phyloP scores from a whole-genome alignment of 345 rosid species.

The Atalantia buxifolia region DNA sequence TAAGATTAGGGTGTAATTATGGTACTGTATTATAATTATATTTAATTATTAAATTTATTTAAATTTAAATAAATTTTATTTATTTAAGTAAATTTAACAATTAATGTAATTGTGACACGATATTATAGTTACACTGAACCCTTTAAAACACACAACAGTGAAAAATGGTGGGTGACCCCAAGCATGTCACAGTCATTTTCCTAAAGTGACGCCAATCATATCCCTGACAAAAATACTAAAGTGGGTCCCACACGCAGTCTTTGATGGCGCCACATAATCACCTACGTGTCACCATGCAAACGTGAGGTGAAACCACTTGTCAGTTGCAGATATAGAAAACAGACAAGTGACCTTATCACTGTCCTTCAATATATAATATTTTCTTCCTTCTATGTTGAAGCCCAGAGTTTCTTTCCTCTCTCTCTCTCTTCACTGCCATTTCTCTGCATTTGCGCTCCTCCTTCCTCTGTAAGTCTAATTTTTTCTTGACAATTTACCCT shows the following conservation, averaged over 20 bases:
- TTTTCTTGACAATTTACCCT: constrained; percentile 10
- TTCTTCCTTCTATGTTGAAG: constrained; percentile 9
- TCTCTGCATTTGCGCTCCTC: constrained; percentile 14
- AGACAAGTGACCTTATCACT: not conserved
- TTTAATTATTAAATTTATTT: too few relatives aligned
- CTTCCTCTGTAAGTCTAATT: not conserved
- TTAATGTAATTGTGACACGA: too few relatives aligned
- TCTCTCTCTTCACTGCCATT: not conserved
- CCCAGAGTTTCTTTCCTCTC: not conserved
- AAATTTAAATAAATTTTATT: too few relatives aligned
- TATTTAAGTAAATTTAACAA: too few relatives aligned
- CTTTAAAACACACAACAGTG: constrained; percentile 11
- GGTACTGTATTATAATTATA: too few relatives aligned
- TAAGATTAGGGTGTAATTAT: too few relatives aligned
- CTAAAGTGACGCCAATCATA: constrained; percentile 4
- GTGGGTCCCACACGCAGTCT: not conserved
- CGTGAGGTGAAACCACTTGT: constrained; percentile 16
- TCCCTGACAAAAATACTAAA: constrained; percentile 4
- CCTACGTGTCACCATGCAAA: not conserved
- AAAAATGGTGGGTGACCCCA: not conserved
- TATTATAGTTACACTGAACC: too few relatives aligned
- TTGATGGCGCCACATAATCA: constrained; percentile 1
- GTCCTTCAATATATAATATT: constrained; percentile 15
- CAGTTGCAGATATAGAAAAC: not conserved
- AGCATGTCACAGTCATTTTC: not conserved